Base-by-base conservation (phyloP, 257 asterid species). In the Solanum raphanifolium region DNA sequence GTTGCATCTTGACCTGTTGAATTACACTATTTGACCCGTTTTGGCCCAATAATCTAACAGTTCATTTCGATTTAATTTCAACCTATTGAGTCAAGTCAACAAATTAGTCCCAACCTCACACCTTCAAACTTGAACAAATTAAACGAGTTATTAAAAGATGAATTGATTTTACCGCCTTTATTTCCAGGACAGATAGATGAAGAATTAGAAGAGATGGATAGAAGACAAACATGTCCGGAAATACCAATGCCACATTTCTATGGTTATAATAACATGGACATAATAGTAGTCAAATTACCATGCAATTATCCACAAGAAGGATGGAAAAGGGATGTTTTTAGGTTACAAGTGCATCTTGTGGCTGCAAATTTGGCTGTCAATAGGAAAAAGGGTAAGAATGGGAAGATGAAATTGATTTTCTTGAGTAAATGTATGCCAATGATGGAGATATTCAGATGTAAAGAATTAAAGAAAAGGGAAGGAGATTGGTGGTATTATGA, bases 401-500 rank as follows among this genome's bases (percentile, higher is more conserved):
- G 81, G 88, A 87, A 85, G 90, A 87, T 90, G 39, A 94, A 93
- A 91, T 94, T 95, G 90, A 93, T 96, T 84, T 89, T 95, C 9
- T 13, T 94, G 94, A 95, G 99, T 88, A 86, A 91, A 83, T 93
- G 96, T 60, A 43, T 88, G 91, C 97, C 98, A 43, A 94, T 96
- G 99, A 85, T 89, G 87, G 99, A 96, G 89, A 29, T 96, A 29
- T 96, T 96, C 87, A 87, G 94, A 86, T 96, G 99, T 39, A 94
- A 94, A 60, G 98, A 95, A 65, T 48, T 91, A 93, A 92, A 88
- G 91, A 87, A 11, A 87, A 92, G 88, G 68, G 98, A 95, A 75
- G 97, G 97, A 32, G 94, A 96, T 46, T 95, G 99, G 99, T 95
- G 98, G 99, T 88, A 89, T 75, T 95, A 90, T 88, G 91, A 87